Conservation (phyloP, 1,284 basidiomycete genomes). For the Apiotrichum sp. region DNA sequence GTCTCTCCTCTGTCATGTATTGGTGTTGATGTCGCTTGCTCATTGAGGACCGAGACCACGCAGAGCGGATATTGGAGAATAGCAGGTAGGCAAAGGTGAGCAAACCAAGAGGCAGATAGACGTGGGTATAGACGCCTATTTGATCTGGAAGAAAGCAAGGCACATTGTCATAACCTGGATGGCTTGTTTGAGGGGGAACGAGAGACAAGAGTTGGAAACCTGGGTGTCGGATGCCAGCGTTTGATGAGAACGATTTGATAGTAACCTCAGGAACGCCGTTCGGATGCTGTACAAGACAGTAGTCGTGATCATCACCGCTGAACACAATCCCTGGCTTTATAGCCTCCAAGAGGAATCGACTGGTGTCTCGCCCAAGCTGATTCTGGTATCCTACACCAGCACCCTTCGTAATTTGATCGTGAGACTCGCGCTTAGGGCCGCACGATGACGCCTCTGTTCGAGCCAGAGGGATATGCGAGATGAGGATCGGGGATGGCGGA, state of each 20-base stretch:
- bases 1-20: conserved; percentile 2
- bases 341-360: conserved; percentile 60
- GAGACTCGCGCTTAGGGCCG: conserved; percentile 63
- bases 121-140: conserved; percentile 55
- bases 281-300: conserved; percentile 67
- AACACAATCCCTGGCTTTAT: conserved; percentile 59
- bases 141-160: conserved; percentile 68
- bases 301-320: conserved; percentile 84
- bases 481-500: conserved; percentile 55
- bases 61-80: conserved; percentile 35
- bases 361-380: conserved; percentile 65
- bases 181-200: conserved; percentile 47
- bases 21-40: background rate
- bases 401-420: conserved; percentile 63
- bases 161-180: conserved; percentile 50
- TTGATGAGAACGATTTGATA: conserved; percentile 76
- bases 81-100: conserved; percentile 48
- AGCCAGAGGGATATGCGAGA: conserved; percentile 75
- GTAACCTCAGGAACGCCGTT: conserved; percentile 59
- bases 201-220: conserved; percentile 82
- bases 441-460: conserved; percentile 64
- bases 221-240: conserved; percentile 65
- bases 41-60: conserved; percentile 19
- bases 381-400: conserved; percentile 76
- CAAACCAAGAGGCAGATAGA: conserved; percentile 56